Evolutionary conservation across 805 yeast species (phyloP).

Genomic region (Lipomyces chichibuensis): DNA sequence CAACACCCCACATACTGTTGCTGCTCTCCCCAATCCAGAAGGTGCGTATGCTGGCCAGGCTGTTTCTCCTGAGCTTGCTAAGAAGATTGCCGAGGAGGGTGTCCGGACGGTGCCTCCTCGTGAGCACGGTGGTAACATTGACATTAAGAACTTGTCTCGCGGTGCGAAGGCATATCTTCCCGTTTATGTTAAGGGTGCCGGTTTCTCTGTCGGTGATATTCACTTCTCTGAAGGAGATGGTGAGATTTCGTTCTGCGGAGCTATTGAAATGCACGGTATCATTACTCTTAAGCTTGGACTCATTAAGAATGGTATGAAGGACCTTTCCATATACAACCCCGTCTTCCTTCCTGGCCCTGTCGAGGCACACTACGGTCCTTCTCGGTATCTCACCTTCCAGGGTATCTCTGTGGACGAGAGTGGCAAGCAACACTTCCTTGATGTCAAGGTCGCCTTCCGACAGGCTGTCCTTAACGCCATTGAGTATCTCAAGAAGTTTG

Average conservation of each 20-base stretch:
- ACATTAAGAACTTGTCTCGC: conserved; percentile 53
- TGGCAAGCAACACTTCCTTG: conserved; percentile 52
- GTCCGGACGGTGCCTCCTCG: conserved; percentile 54
- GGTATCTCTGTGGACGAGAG: conserved; percentile 57
- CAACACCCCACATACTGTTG: conserved; percentile 41
- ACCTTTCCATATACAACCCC: conserved; percentile 51
- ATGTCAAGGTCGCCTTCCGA: conserved; percentile 56
- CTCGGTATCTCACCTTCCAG: conserved; percentile 55
- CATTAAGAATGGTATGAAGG: conserved; percentile 51
- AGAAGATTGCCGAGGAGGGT: conserved; percentile 48
- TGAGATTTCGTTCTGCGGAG: conserved; percentile 59
- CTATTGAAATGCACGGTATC: conserved; percentile 56
- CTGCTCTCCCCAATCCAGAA: conserved; percentile 48
- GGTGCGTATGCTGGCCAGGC: conserved; percentile 50
- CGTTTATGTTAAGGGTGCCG: conserved; percentile 53
- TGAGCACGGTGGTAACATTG: conserved; percentile 60
- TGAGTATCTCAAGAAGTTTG: conserved; percentile 54
- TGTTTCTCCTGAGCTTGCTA: conserved; percentile 44
- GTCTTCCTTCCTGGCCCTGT: conserved; percentile 55
- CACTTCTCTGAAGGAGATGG: conserved; percentile 62
- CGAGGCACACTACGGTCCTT: conserved; percentile 54
- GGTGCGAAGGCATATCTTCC: conserved; percentile 57
- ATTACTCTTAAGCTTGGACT: conserved; percentile 50
- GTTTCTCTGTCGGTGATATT: conserved; percentile 54
- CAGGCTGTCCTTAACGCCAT: conserved; percentile 56